Percentiles rank a stretch among this genome's conserved stretches.
phyloP scores from a whole-genome alignment of 2,329 filamentous ascomycete species.

The Sarocladium oryzae region DNA sequence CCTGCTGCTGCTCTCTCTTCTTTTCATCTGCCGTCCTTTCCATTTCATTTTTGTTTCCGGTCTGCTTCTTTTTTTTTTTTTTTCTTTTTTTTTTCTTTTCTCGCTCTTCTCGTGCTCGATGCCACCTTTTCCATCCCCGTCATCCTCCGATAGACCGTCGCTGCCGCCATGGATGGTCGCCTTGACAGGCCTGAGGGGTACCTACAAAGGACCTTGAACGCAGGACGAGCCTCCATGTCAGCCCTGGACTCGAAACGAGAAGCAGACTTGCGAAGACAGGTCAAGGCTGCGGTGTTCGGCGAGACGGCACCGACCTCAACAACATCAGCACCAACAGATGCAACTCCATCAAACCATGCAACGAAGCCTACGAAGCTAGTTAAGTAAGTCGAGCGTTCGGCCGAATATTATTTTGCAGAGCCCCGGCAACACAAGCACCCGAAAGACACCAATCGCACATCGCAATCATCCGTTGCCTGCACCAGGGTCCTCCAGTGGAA shows the following conservation, averaged over 20 bases:
- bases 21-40: too few species aligned
- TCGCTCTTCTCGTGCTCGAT: neutral
- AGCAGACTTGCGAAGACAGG: conserved; percentile 1
- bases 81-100: neutral
- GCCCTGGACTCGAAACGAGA: conserved; percentile 3
- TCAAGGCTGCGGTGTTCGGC: neutral
- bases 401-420: neutral
- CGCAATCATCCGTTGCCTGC: conserved; percentile 2
- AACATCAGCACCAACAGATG: neutral
- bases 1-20: neutral
- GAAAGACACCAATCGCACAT: conserved; percentile 1
- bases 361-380: conserved; percentile 5
- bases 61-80: too few species aligned
- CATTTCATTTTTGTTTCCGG: too few species aligned
- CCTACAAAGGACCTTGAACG: conserved; percentile 4
- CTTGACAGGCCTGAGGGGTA: neutral
- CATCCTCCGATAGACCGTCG: neutral
- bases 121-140: neutral
- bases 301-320: neutral
- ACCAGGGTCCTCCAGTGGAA: conserved; percentile 1
- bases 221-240: conserved; percentile 2
- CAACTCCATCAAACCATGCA: neutral
- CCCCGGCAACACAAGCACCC: neutral
- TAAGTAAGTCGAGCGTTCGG: conserved; percentile 4
- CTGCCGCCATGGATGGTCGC: neutral